phyloP scores from a whole-genome alignment of 352 stramenopile genomes.

The Aphanomyces euteiches region DNA sequence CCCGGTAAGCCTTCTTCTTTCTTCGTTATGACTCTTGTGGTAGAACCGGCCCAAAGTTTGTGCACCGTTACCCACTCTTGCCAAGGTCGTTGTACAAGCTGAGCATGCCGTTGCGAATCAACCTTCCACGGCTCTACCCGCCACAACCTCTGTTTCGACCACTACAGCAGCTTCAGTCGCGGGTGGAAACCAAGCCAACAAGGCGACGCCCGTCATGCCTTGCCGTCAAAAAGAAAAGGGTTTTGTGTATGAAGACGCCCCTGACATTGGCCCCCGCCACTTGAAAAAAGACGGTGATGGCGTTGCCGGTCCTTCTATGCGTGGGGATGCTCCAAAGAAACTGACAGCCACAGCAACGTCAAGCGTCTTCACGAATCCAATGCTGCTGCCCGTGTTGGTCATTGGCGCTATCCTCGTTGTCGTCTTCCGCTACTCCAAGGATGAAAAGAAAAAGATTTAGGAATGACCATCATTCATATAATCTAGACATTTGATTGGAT shows the following conservation, averaged over 20 bases:
- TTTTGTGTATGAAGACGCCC: conserved; percentile 26
- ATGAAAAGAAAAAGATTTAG: conserved; percentile 25
- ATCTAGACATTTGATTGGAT: background rate
- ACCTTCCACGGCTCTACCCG: background rate
- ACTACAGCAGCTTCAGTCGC: too few relatives aligned
- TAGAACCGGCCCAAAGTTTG: conserved; percentile 14
- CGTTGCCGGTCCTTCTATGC: background rate
- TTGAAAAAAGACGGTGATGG: background rate
- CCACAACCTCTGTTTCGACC: too few relatives aligned
- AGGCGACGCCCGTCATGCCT: conserved; percentile 13
- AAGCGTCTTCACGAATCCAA: background rate
- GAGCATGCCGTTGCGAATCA: background rate
- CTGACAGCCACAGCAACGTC: background rate
- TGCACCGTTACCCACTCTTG: background rate
- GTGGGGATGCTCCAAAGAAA: background rate
- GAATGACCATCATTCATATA: background rate
- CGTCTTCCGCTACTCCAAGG: conserved; percentile 2
- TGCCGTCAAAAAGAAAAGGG: conserved; percentile 22
- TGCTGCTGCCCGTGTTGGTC: conserved; percentile 12
- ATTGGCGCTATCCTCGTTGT: conserved; percentile 11
- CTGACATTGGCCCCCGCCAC: conserved; percentile 8
- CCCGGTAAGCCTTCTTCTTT: background rate
- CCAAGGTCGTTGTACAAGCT: background rate
- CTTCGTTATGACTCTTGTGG: background rate
- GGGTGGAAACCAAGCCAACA: background rate